Conservation (phyloP, 176 grass and related monocot species). For the Coix lacrymajobi region DNA sequence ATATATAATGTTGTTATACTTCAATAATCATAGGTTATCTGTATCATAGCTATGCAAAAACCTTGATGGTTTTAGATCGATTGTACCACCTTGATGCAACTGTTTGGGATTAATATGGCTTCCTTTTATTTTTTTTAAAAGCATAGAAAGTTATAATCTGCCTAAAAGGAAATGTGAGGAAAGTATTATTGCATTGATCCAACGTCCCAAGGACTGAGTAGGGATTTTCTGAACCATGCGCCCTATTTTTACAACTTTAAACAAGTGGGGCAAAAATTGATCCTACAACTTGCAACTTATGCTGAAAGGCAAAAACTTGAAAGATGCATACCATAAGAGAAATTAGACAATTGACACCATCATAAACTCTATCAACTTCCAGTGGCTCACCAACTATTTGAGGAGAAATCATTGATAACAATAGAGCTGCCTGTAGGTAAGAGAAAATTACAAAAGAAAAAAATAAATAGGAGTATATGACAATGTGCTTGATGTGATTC, state of each 20-base stretch:
- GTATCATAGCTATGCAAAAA: too few relatives aligned
- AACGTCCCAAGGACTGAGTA: background rate
- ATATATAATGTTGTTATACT: too few relatives aligned
- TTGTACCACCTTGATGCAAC: too few relatives aligned
- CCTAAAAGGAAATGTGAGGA: background rate
- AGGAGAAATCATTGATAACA: constrained; percentile 78
- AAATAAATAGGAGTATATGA: background rate
- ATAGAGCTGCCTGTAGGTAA: constrained; percentile 40
- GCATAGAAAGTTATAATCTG: background rate
- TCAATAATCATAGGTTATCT: too few relatives aligned
- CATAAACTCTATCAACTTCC: constrained; percentile 52
- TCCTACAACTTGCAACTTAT: background rate
- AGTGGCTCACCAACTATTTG: constrained; percentile 60
- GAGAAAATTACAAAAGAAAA: background rate
- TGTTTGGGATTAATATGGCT: too few relatives aligned
- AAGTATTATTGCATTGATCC: background rate
- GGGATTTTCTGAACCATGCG: too few relatives aligned
- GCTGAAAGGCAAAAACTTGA: background rate
- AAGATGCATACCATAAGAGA: constrained; percentile 63
- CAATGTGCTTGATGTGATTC: background rate
- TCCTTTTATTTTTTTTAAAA: background rate
- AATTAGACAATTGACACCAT: constrained; percentile 81
- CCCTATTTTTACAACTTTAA: background rate
- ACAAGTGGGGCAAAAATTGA: background rate
- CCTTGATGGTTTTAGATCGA: too few relatives aligned